Evolutionary conservation across 1,284 basidiomycete genomes (phyloP), one percentile per base, ranked within the genome.

Genomic region (Cutaneotrichosporon cyanovorans): DNA sequence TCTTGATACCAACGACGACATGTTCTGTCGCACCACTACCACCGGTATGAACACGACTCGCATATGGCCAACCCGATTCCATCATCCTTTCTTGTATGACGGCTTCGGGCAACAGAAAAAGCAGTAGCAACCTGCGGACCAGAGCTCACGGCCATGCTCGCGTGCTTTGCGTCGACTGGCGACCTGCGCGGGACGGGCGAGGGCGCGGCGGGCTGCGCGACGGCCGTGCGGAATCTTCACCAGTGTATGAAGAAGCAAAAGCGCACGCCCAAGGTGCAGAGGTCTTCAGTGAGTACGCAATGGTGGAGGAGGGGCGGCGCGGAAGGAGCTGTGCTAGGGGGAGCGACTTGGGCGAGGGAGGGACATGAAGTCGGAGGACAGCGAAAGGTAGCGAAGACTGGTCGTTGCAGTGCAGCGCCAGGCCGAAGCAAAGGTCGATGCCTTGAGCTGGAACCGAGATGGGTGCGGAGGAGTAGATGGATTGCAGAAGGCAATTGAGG

Each of bases 101-200:
- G 7, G 15, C 30, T 31, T 31, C 9, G 15, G 7, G 8, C 33
- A 14, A 33, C 60, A 83, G 80, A 74, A 57, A 65, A 65, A 19
- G 71, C 76, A 38, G 73, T 76, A 37, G 79, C 78, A 40, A 77
- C 85, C 51, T 90, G 88, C 66, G 80, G 81, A 14, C 73, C 80
- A 21, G 84, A 91, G 69, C 77, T 95, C 48, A 77, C 83, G 11
- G 74, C 81, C 42, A 86, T 96, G 82, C 79, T 96, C 32, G 81
- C 83, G 38, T 96, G 91, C 73, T 93, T 88, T 87, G 87, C 90
- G n/a, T 82, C 84, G 15, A 78, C 80, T 3, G 75, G 76, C 25
- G 89, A 95, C 68, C 55, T 85, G 25, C 77, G 78, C 58, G 82
- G 80, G 19, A 10, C 30, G n/a, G 32, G 12, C 35, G 53, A 51